phyloP scores from a whole-genome alignment of 2,329 filamentous ascomycete genomes.

The Cladosporium oxysporum region DNA sequence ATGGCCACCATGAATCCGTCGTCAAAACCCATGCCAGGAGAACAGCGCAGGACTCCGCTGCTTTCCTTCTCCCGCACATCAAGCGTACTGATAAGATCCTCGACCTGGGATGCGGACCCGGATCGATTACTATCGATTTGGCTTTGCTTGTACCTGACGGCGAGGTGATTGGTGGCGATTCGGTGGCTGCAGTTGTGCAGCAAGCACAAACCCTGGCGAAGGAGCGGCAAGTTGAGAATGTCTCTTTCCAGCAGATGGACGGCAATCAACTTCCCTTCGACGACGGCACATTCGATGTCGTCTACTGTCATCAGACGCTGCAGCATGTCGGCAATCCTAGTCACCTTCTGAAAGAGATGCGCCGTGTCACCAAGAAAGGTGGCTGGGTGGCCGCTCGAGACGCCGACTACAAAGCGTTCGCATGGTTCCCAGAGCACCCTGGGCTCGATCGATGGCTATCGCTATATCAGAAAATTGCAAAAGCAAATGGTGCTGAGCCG shows the following conservation, averaged over 20 bases:
- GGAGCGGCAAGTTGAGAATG: conserved; percentile 11
- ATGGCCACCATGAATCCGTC: conserved; percentile 15
- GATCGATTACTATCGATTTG: conserved; percentile 23
- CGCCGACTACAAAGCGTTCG: conserved; percentile 37
- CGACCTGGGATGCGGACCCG: conserved; percentile 23
- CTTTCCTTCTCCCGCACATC: conserved; percentile 25
- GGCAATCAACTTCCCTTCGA: conserved; percentile 34
- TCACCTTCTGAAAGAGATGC: conserved; percentile 35
- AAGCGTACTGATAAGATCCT: conserved; percentile 21
- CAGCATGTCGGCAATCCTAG: conserved; percentile 30
- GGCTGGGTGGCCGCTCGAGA: conserved; percentile 38
- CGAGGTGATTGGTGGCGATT: conserved; percentile 17
- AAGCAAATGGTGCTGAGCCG: conserved; percentile 22
- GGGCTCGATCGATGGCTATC: conserved; percentile 28
- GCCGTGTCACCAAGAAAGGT: conserved; percentile 35
- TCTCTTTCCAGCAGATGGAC: conserved; percentile 28
- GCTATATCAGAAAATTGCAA: conserved; percentile 19
- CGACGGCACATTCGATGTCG: conserved; percentile 36
- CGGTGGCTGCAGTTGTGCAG: conserved; percentile 2
- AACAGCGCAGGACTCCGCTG: conserved; percentile 22
- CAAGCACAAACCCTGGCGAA: conserved; percentile 7
- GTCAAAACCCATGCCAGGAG: conserved; percentile 17
- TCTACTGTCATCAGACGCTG: conserved; percentile 36
- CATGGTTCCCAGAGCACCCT: conserved; percentile 29
- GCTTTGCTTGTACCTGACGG: conserved; percentile 15